Conservation (phyloP, 1,284 basidiomycete genomes). For the Spongispora temasekensis region DNA sequence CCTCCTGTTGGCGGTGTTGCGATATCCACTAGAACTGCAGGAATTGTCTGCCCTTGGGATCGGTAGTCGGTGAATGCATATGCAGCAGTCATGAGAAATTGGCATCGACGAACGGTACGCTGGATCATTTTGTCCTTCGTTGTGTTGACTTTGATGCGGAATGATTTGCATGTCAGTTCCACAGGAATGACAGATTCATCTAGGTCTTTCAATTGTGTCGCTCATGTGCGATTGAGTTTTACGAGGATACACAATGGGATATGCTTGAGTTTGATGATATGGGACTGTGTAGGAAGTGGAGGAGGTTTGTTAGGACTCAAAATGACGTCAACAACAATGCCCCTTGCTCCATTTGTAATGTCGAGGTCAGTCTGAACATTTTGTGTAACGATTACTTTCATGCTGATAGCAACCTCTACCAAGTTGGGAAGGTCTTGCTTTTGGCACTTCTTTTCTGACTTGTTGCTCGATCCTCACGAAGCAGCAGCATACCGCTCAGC, state of each 20-base stretch:
- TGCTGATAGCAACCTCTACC: too few relatives aligned
- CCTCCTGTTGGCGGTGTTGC: neutral
- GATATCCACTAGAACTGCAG: neutral
- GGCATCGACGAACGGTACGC: neutral
- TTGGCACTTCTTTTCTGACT: neutral
- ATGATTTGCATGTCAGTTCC: neutral
- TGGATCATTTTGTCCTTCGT: neutral
- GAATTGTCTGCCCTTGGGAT: neutral
- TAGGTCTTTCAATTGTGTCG: neutral
- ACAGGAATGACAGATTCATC: neutral
- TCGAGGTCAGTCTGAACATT: too few relatives aligned
- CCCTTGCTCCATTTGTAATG: too few relatives aligned
- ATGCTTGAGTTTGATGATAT: too few relatives aligned
- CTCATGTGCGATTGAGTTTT: neutral
- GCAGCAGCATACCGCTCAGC: neutral
- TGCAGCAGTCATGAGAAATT: neutral
- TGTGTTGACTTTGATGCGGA: neutral
- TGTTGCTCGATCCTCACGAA: neutral
- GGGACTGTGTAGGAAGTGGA: too few relatives aligned
- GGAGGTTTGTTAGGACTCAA: too few relatives aligned
- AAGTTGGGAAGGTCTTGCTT: too few relatives aligned
- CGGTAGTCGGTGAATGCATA: neutral
- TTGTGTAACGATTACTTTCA: too few relatives aligned
- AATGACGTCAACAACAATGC: too few relatives aligned
- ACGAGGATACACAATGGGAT: too few relatives aligned